Evolutionary conservation across 192 early-diverging fungal genomes (phyloP).

Genomic region (Phycomyces blakesleeanus): DNA sequence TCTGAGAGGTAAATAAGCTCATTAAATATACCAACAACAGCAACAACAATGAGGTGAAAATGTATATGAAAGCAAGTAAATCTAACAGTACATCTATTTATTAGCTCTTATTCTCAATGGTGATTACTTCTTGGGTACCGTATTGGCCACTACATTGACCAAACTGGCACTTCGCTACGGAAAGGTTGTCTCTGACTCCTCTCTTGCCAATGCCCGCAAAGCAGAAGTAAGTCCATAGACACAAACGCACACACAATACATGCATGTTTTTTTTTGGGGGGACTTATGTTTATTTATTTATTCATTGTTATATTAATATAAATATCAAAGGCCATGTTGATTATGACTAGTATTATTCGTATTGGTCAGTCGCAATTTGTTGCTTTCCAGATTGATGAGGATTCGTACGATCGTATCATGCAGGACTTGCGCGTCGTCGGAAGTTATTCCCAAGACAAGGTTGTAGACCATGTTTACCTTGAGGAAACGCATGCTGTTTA

Average conservation of each 20-base stretch:
- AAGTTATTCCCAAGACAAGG: conserved; percentile 48
- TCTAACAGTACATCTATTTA: conserved; percentile 32
- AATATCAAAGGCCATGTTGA: conserved; percentile 90
- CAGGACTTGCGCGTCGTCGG: conserved; percentile 79
- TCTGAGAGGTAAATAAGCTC: conserved; percentile 45
- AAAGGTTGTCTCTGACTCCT: conserved; percentile 44
- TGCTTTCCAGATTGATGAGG: conserved; percentile 90
- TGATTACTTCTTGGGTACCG: conserved; percentile 89
- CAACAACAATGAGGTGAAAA: too few relatives aligned
- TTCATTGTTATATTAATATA: neutral
- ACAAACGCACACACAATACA: neutral
- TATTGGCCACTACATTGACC: conserved; percentile 84
- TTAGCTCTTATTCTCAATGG: conserved; percentile 82
- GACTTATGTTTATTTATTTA: conserved; percentile 7
- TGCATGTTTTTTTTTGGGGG: too few relatives aligned
- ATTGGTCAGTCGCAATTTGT: conserved; percentile 88
- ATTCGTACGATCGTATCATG: conserved; percentile 90
- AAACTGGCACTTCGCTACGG: conserved; percentile 86
- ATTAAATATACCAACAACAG: too few relatives aligned
- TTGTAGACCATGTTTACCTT: conserved; percentile 55
- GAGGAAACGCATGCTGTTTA: conserved; percentile 58
- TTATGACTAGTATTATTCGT: conserved; percentile 93
- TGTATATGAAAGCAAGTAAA: neutral
- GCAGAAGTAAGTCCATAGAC: conserved; percentile 62
- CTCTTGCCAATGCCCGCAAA: conserved; percentile 71